Base-by-base conservation (phyloP, 2,329 filamentous ascomycete species). In the Nakataea oryzae region DNA sequence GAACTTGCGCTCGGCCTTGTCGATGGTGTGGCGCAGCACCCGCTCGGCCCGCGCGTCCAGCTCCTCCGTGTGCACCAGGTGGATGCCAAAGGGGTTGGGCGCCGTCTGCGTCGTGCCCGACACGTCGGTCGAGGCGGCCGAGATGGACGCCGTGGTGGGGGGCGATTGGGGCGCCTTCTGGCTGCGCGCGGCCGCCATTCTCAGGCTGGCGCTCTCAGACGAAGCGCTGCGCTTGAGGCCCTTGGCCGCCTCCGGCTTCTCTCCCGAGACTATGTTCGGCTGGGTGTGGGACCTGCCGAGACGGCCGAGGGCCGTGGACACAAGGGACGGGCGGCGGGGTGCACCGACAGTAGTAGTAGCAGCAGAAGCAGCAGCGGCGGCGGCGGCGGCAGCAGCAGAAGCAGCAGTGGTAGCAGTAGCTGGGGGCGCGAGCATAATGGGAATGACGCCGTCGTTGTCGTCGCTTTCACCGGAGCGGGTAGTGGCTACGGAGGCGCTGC, bases 1-100 rank as follows among this genome's bases (percentile, higher is more conserved):
- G 69, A 78, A 80, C 66, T 79, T 83, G 62, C 74, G 78, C 64
- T 79, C 78, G 5, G 84, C 81, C 67, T 81, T 85, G 47, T 75
- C 72, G 27, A 87, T 74, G 1, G 78, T 77, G 13, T 75, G 71
- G 21, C 74, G 76, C 47, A 86, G 72, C 2, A 75, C 72, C 68
- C 75, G 79, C 63, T 81, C 79, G 2, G 79, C 79, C 58, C 76
- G 77, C 2, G 74, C 68, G 5, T 77, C 75, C 32, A 86, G 69
- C 1, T 76, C 69, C 32, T 75, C 73, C 29, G 79, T 74, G 67
- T 84, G 74, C 34, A 85, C 73, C 29, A 87, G 74, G 21, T 77
- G 77, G 65, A 85, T 73, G 32, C 80, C 80, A 61, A 80, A 80
- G 21, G 72, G 69, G 54, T 73, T 74, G 1, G 76, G 70, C 6